Evolutionary conservation across 1,139 yeast species (phyloP).

Genomic region (Magnusiomyces starmeri): DNA sequence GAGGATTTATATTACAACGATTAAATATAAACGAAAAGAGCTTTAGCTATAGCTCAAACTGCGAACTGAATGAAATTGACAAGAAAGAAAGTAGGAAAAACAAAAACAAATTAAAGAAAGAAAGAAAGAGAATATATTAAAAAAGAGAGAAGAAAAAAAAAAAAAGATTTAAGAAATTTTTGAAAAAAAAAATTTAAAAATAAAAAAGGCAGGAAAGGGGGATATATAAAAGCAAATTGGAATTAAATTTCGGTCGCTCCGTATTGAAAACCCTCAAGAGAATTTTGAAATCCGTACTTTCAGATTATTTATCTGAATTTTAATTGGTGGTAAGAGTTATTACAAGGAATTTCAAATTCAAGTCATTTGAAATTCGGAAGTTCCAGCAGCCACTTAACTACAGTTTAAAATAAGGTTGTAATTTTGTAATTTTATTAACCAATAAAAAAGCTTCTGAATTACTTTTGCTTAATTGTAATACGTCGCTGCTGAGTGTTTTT

Average conservation of each 20-base stretch:
- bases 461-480: too few relatives aligned
- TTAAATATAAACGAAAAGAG: too few relatives aligned
- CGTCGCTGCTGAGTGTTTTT: too few relatives aligned
- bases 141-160: too few relatives aligned
- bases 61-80: conserved; percentile 3
- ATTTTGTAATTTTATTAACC: too few relatives aligned
- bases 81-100: neutral
- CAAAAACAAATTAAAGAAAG: neutral
- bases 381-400: too few relatives aligned
- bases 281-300: neutral
- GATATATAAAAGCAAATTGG: neutral
- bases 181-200: neutral
- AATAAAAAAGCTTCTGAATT: too few relatives aligned
- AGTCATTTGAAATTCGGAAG: too few relatives aligned
- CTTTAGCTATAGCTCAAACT: too few relatives aligned
- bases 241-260: neutral
- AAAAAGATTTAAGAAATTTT: neutral
- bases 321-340: neutral
- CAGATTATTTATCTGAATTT: neutral
- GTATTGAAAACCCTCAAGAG: conserved; percentile 1
- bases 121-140: neutral
- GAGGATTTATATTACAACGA: too few relatives aligned
- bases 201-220: neutral
- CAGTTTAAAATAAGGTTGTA: too few relatives aligned
- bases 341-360: neutral